Conservation (phyloP, 129 eudicot genomes). For the Glebionis coronaria region DNA sequence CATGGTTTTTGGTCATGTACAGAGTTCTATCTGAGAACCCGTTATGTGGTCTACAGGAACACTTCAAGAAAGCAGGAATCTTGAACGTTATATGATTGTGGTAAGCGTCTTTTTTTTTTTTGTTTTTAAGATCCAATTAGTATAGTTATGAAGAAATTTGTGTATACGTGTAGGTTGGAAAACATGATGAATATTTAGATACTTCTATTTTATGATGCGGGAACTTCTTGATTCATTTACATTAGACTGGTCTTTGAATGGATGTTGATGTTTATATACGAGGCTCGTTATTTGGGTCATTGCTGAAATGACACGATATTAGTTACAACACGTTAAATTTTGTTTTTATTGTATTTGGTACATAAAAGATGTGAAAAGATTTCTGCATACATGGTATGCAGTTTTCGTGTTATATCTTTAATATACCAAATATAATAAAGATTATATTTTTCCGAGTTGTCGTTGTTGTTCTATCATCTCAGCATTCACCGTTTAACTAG, state of each 20-base stretch:
- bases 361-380: constrained; percentile 8
- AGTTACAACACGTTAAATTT: not conserved
- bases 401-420: no score
- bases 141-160: constrained; percentile 4
- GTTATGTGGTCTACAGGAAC: not conserved
- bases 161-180: constrained; percentile 1
- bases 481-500: no score
- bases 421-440: no score
- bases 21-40: not conserved
- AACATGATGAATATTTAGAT: constrained; percentile 1
- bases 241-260: not conserved
- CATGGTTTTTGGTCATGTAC: not conserved
- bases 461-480: no score
- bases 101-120: constrained; percentile 22
- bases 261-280: constrained; percentile 3
- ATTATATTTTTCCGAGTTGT: no score
- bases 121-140: constrained; percentile 15
- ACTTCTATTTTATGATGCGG: not conserved
- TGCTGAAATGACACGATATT: not conserved
- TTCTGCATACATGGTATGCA: not conserved
- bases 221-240: constrained; percentile 8
- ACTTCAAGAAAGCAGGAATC: constrained; percentile 10
- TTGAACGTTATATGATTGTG: constrained; percentile 10
- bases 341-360: not conserved
- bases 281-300: not conserved